Evolutionary conservation across 2,329 filamentous ascomycete species (phyloP), one percentile per base, ranked within the genome.

Genomic region (Talaromyces sp.): DNA sequence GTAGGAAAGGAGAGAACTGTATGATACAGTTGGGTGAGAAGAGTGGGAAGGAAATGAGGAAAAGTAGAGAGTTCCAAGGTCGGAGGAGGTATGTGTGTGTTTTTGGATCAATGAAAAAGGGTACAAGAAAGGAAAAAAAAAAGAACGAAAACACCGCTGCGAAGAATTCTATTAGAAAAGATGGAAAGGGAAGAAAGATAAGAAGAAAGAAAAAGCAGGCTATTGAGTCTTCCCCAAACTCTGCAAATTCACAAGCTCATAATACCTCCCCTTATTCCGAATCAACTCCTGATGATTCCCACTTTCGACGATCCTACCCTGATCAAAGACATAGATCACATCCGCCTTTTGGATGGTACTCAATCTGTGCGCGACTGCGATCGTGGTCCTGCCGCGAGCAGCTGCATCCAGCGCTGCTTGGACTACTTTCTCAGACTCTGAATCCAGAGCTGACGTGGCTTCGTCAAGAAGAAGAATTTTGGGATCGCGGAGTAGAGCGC

Each of bases 331-430:
- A 64, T 95, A 97, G 66, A 97, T 97, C 51, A 93, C 78, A 69
- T 97, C 93, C 0, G 93, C 93, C 70, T 94, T 92, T 70, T 96
- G 91, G 61, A 97, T 97, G 0, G 94, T 97, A 68, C 86, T 91
- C 5, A 99, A 78, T 22, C 94, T 82, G 74, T 99, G 93, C 2
- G 94, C 94, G 1, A 99, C 93, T 0, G 93, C 92, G 62, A 99
- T 94, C 0, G 93, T 97, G 6, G 91, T 96, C 53, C 91, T 83
- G 45, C 87, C 91, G 78, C 89, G 88, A 19, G 90, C 87, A 1
- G 91, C 91, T 62, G 86, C 85, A 72, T 97, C 91, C 3, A 96
- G 77, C 0, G 89, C 89, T 2, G 83, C 86, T 3, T 89, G 91
- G 6, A 79, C 77, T 39, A 81, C 74, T 69, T 81, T 77, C 68